Base-by-base conservation (phyloP, 2,329 filamentous ascomycete genomes). In the Aspergillus glaucus region DNA sequence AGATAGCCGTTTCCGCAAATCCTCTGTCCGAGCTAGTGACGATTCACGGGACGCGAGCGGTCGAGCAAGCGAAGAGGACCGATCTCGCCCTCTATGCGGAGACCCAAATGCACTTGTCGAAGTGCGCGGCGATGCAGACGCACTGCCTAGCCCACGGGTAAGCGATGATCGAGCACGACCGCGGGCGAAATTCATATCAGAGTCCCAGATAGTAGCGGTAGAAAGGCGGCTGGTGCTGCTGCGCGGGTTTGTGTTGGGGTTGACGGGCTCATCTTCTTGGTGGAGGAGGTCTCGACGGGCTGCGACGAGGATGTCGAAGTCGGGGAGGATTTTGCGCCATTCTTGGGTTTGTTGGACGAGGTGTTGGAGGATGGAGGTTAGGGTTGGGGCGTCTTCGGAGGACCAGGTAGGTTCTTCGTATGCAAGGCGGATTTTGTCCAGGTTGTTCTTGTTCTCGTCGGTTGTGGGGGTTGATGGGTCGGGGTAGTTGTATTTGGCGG, bases 291-390 rank as follows among this genome's bases (percentile, higher is more conserved):
- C 64, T 10, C 64, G 61, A 76, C 82, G 65, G 78, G 82, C 68
- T 78, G 84, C 63, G 3, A 90, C 71, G 2, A 90, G 75, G 34
- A 86, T 82, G 45, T 88, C 84, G 61, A 90, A 91, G 34, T 87
- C 80, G 0, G 85, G 81, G 6, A 91, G 78, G 5, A 80, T 78
- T 43, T 74, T 72, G 46, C 81, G 79, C 71, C 85, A 89, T 1
- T 71, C 71, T 12, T 74, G 67, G 10, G 87, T 77, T 61, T 88
- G 82, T 21, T 81, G 76, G 9, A 81, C 77, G 1, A 91, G 75
- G 6, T 66, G 69, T 54, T 82, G 78, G 1, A 91, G 66, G 19
- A 84, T 72, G 1, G 67, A 65, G 12, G 87, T 73, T 3, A 88
- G 58, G 6, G 67, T 64, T 7, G 67, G 66, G 0, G 59, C 55